A percentile compares a stretch with the other conserved stretches of the same genome.
phyloP scores from a whole-genome alignment of 164 flowering plant genomes.

The Tetracentron sinense region DNA sequence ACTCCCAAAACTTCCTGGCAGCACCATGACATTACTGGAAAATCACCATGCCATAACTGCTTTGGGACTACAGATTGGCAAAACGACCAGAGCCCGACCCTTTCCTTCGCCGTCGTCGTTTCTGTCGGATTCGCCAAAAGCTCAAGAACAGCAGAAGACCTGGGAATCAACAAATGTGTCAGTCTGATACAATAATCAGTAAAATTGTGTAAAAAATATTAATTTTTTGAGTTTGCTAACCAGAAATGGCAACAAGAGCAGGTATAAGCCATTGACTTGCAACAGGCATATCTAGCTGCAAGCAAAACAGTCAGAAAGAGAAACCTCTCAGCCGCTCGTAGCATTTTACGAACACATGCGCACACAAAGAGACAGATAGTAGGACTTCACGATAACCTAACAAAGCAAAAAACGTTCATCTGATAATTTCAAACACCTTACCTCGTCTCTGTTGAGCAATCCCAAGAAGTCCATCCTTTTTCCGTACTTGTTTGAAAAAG shows the following conservation, averaged over 20 bases:
- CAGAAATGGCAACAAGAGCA: constrained; percentile 50
- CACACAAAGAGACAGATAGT: neutral
- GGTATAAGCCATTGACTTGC: constrained; percentile 83
- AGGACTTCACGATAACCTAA: neutral
- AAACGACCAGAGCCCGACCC: constrained; percentile 60
- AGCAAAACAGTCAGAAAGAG: neutral
- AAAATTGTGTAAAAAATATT: neutral
- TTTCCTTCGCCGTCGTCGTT: constrained; percentile 68
- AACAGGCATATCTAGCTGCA: constrained; percentile 77
- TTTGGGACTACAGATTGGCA: constrained; percentile 29
- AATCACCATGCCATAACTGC: too few species aligned
- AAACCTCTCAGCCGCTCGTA: neutral
- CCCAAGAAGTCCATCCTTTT: constrained; percentile 37
- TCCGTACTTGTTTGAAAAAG: constrained; percentile 34
- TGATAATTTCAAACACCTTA: constrained; percentile 22
- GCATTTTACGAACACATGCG: neutral
- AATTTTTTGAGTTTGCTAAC: constrained; percentile 33
- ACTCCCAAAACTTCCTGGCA: constrained; percentile 10
- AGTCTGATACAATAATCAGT: neutral
- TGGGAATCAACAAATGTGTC: constrained; percentile 19
- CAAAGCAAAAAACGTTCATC: neutral
- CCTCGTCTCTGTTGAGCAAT: constrained; percentile 69
- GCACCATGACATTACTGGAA: neutral
- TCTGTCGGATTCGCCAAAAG: constrained; percentile 78
- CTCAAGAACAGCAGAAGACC: constrained; percentile 69